Evolutionary conservation across 2,329 filamentous ascomycete genomes (phyloP).

Genomic region (Aspergillus uvarum): DNA sequence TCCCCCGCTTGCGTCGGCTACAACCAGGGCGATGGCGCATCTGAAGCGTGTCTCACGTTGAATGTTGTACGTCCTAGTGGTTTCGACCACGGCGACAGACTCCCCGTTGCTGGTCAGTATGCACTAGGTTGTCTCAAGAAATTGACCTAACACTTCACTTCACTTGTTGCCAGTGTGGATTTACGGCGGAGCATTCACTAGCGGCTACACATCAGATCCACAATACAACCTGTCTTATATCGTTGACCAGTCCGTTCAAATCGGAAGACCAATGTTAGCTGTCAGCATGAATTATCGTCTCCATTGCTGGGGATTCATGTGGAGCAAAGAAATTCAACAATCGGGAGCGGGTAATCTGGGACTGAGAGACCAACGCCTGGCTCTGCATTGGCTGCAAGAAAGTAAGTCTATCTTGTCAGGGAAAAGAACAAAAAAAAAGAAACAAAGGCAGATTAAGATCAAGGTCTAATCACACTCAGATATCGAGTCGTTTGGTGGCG

Average conservation of each 20-base stretch:
- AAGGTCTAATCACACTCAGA: no score
- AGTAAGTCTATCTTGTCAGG: no score
- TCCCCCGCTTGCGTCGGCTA: not conserved
- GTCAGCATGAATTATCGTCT: conserved; percentile 54
- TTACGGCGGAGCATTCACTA: conserved; percentile 45
- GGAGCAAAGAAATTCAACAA: conserved; percentile 29
- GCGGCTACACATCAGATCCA: conserved; percentile 24
- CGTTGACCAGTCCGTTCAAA: conserved; percentile 52
- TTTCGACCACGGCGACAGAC: not conserved
- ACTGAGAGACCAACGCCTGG: conserved; percentile 35
- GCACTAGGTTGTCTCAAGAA: no score
- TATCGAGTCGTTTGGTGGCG: no score
- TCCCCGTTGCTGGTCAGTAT: conserved; percentile 21
- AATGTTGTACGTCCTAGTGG: conserved; percentile 21
- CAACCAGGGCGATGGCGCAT: not conserved
- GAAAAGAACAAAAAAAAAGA: no score
- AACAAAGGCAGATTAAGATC: no score
- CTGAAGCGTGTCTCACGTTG: conserved; percentile 24
- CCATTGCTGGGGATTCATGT: conserved; percentile 51
- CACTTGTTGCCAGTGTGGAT: no score
- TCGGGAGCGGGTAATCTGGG: conserved; percentile 31
- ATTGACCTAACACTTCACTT: no score
- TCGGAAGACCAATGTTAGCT: conserved; percentile 50
- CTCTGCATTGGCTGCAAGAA: conserved; percentile 13
- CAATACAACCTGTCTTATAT: conserved; percentile 60